Evolutionary conservation across 331 rosid species (phyloP).

Genomic region (Dryas integrifolia): DNA sequence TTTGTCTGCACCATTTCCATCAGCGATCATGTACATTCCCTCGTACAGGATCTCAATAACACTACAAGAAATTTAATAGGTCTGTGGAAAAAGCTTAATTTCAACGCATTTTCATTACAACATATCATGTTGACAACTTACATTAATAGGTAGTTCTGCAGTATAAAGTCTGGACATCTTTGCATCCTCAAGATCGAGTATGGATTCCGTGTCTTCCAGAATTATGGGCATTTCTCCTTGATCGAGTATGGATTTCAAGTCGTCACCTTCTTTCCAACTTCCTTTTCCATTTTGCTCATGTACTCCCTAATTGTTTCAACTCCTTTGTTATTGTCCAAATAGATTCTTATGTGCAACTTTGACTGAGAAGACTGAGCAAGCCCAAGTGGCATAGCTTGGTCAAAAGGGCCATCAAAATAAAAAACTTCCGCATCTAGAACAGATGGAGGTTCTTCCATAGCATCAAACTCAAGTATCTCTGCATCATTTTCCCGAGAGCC

Average conservation of each 20-base stretch:
- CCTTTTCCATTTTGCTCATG: slow-evolving; percentile 83
- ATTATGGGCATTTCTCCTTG: slow-evolving; percentile 45
- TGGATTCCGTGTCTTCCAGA: slow-evolving; percentile 46
- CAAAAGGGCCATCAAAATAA: slow-evolving; percentile 92
- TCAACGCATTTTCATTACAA: too few relatives aligned
- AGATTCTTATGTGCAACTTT: slow-evolving; percentile 82
- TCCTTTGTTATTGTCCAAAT: slow-evolving; percentile 74
- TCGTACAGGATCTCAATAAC: not conserved
- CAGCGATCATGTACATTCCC: too few relatives aligned
- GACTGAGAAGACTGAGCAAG: slow-evolving; percentile 65
- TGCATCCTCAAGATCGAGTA: slow-evolving; percentile 45
- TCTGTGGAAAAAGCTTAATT: not conserved
- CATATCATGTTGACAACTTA: slow-evolving; percentile 23
- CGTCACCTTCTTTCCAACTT: slow-evolving; percentile 86
- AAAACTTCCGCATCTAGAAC: slow-evolving; percentile 74
- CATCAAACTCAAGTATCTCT: slow-evolving; percentile 91
- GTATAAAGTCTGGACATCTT: slow-evolving; percentile 55
- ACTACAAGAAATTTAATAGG: not conserved
- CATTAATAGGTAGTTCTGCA: slow-evolving; percentile 65
- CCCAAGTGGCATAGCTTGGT: slow-evolving; percentile 76
- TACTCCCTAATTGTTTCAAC: slow-evolving; percentile 75
- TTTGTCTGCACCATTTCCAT: slow-evolving; percentile 42
- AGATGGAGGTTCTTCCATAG: slow-evolving; percentile 95
- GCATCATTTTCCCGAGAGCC: slow-evolving; percentile 27
- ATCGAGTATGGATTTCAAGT: slow-evolving; percentile 31